These are phyloP conservation scores for Pezicula radicicola DNA, from an alignment of 2,329 filamentous ascomycete species.

Conservation along the genomic window DNA sequence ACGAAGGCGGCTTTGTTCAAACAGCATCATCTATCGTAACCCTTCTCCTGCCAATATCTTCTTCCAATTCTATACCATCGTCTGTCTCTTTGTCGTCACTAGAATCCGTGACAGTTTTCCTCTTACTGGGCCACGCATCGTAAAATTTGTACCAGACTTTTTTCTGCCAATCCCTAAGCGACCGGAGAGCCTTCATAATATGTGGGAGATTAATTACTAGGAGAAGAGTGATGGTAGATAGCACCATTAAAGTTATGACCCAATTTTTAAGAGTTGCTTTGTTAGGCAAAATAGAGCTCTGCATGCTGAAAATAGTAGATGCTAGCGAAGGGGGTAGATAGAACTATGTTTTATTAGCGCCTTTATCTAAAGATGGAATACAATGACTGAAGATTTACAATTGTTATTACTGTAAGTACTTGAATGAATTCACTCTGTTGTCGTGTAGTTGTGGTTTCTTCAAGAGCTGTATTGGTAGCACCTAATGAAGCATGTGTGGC, in stretches of 20 bases:
- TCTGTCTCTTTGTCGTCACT: too few relatives aligned
- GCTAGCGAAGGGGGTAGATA: slow-evolving; percentile 8
- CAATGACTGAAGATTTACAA: neutral
- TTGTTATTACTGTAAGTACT: slow-evolving; percentile 8
- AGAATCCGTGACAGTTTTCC: too few relatives aligned
- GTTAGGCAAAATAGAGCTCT: neutral
- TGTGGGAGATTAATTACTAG: neutral
- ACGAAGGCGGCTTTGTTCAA: too few relatives aligned
- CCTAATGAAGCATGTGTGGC: slow-evolving; percentile 6
- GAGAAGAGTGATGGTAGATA: neutral
- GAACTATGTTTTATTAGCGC: neutral
- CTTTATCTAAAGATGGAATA: too few relatives aligned
- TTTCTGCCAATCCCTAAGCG: too few relatives aligned
- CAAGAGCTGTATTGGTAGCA: neutral
- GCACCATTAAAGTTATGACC: neutral
- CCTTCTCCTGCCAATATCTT: too few relatives aligned
- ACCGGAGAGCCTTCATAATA: too few relatives aligned
- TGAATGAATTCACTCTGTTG: slow-evolving; percentile 8
- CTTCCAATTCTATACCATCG: too few relatives aligned
- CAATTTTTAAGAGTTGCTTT: slow-evolving; percentile 2
- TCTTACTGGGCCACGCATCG: too few relatives aligned
- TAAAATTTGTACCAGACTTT: too few relatives aligned
- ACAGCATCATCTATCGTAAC: too few relatives aligned
- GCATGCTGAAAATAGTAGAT: slow-evolving; percentile 10
- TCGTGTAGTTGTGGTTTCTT: slow-evolving; percentile 1